Evolutionary conservation across 139 green algal genomes (phyloP), one percentile per base, ranked within the genome.

Genomic region (Tetratostichococcus sp.): DNA sequence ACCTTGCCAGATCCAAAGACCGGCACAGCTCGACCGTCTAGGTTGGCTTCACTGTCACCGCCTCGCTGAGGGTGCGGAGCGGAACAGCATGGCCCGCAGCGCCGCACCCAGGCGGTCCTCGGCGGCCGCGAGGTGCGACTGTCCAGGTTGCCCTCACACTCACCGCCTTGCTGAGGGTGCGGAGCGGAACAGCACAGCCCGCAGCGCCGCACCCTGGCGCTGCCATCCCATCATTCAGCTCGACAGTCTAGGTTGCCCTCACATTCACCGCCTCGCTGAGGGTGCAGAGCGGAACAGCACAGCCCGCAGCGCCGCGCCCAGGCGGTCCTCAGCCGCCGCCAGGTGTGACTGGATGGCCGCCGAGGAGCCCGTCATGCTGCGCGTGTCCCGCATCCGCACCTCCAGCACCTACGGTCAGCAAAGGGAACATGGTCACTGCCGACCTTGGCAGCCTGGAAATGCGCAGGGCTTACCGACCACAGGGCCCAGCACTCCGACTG

Each of bases 261-360:
- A 11, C 8, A 11, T 50, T 50, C 39, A 50, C 8, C 50, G 50
- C 50, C 50, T 8, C 14, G 75, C 75, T 32, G 68, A 75, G 30
- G 75, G 75, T 26, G 75, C 35, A 2, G 65, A 43, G 4, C 57
- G 65, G 69, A 79, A 79, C 17, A 79, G 75, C 75, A 79, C 74
- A 33, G 71, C 67, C n/a, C 75, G 69, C 58, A 80, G 58, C 22
- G 59, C 67, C 17, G 58, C 43, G n/a, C 31, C 23, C 19, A 80
- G 57, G 26, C 69, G 30, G 23, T 50, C 57, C 14, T 30, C 43
- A 28, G 65, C 28, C 43, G 43, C 71, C 4, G 69, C 75, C 43
- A 76, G 65, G 33, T 76, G 35, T 30, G 28, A n/a, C 59, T 58
- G 43, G 3, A 76, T 58, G 3, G 72, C 35, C 21, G n/a, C 35